Evolutionary conservation across 2,329 filamentous ascomycete genomes (phyloP).

Genomic region (Acrocalymma vagum): DNA sequence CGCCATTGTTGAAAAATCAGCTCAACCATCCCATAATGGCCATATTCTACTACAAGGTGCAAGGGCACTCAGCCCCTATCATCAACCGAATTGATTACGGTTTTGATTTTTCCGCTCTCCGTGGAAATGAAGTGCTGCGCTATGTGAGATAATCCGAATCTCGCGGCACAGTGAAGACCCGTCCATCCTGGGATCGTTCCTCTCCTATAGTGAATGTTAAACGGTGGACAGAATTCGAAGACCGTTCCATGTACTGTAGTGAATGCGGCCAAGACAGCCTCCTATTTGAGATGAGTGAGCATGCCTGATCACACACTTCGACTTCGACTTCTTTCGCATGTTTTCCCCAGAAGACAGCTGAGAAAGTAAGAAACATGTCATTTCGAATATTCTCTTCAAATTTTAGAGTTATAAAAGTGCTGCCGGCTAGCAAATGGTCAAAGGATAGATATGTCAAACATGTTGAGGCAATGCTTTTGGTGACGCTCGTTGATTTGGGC

Average conservation of each 20-base stretch:
- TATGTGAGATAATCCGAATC: too few species aligned
- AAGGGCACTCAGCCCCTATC: neutral
- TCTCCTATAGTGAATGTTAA: too few species aligned
- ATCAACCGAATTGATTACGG: conserved; percentile 6
- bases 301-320: conserved; percentile 9
- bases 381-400: conserved; percentile 22
- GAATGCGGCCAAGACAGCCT: neutral
- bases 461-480: conserved; percentile 28
- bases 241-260: conserved; percentile 6
- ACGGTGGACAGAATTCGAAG: conserved; percentile 1
- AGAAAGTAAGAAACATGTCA: conserved; percentile 36
- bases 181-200: too few species aligned
- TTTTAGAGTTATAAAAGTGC: conserved; percentile 16
- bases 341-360: conserved; percentile 32
- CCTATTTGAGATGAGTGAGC: conserved; percentile 12
- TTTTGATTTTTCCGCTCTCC: neutral
- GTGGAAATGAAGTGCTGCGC: neutral
- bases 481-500: too few species aligned
- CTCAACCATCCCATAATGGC: conserved; percentile 3
- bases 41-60: conserved; percentile 3
- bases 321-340: conserved; percentile 22
- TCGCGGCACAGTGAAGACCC: conserved; percentile 1
- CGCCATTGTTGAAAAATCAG: conserved; percentile 7
- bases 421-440: conserved; percentile 21
- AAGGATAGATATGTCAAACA: conserved; percentile 42